These are phyloP conservation scores for Juncus effusus DNA, from an alignment of 176 grass and related monocot species.

Conservation along the genomic window DNA sequence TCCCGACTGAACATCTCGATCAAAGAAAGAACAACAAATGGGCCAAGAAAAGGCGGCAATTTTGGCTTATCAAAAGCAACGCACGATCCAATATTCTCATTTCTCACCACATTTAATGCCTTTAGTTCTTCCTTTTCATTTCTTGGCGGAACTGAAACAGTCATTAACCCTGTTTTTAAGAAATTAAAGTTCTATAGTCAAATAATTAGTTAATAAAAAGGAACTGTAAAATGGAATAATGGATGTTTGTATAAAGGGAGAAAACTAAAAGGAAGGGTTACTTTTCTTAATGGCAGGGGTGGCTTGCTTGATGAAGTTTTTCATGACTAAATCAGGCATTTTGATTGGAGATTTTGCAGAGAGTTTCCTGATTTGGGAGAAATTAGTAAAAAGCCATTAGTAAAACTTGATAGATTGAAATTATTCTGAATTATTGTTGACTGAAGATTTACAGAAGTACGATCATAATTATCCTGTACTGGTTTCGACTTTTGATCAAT, in stretches of 20 bases:
- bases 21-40: conserved; percentile 38
- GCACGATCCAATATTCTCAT: conserved; percentile 40
- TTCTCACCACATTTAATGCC: conserved; percentile 15
- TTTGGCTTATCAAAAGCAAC: conserved; percentile 52
- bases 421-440: no score
- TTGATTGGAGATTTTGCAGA: conserved; percentile 16
- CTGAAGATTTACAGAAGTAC: no score
- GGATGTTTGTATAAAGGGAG: no score
- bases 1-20: conserved; percentile 42
- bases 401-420: no score
- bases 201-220: no score
- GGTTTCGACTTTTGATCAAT: no score
- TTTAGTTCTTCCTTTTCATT: conserved; percentile 30
- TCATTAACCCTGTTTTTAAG: conserved; percentile 36
- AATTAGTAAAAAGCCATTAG: no score
- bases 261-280: no score
- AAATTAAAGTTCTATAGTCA: neutral
- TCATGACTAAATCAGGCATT: conserved; percentile 24
- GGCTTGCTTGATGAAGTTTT: conserved; percentile 42
- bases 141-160: conserved; percentile 43
- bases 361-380: neutral
- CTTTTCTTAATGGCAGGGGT: conserved; percentile 23
- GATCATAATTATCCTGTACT: no score
- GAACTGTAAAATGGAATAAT: no score
- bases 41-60: conserved; percentile 62